Conservation (phyloP, 257 asterid genomes). For the Penstemon newberryi region DNA sequence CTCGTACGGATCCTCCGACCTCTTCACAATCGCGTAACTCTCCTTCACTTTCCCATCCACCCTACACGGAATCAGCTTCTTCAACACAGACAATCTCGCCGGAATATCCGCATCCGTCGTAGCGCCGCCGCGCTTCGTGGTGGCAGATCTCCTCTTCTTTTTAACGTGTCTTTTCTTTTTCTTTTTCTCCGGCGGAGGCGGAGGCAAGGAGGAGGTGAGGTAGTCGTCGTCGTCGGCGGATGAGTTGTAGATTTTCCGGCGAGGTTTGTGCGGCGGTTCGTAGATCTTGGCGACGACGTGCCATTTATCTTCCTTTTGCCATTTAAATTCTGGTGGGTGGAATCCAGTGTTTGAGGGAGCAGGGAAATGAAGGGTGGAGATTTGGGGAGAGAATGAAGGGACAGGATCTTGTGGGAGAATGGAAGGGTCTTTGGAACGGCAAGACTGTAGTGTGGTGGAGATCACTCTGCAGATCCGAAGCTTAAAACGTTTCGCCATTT, state of each 20-base stretch:
- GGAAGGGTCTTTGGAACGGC: slow-evolving; percentile 71
- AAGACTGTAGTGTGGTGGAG: slow-evolving; percentile 58
- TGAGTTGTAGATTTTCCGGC: slow-evolving; percentile 38
- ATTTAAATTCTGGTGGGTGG: slow-evolving; percentile 37
- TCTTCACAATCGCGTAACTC: slow-evolving; percentile 85
- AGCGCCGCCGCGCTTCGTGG: background rate
- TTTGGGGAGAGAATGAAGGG: slow-evolving; percentile 44
- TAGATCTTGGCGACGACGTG: slow-evolving; percentile 54
- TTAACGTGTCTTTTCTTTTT: slow-evolving; percentile 34
- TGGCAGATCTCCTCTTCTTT: slow-evolving; percentile 29
- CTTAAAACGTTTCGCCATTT: slow-evolving; percentile 60
- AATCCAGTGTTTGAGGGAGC: slow-evolving; percentile 32
- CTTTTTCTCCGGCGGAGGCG: slow-evolving; percentile 30
- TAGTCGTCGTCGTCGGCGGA: slow-evolving; percentile 23
- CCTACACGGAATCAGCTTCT: slow-evolving; percentile 65
- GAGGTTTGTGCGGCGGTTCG: slow-evolving; percentile 27
- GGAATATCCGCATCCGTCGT: slow-evolving; percentile 43
- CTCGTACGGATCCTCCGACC: slow-evolving; percentile 71
- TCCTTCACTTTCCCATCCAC: slow-evolving; percentile 84
- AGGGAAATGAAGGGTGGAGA: slow-evolving; percentile 8
- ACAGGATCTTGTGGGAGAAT: slow-evolving; percentile 53
- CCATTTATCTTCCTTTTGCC: slow-evolving; percentile 69
- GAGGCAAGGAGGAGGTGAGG: slow-evolving; percentile 20
- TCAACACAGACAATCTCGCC: slow-evolving; percentile 71
- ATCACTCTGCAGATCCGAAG: slow-evolving; percentile 52